Percentiles rank a stretch among this genome's conserved stretches.
phyloP scores from a whole-genome alignment of 352 stramenopile species.

The Phytophthora gonapodyides region DNA sequence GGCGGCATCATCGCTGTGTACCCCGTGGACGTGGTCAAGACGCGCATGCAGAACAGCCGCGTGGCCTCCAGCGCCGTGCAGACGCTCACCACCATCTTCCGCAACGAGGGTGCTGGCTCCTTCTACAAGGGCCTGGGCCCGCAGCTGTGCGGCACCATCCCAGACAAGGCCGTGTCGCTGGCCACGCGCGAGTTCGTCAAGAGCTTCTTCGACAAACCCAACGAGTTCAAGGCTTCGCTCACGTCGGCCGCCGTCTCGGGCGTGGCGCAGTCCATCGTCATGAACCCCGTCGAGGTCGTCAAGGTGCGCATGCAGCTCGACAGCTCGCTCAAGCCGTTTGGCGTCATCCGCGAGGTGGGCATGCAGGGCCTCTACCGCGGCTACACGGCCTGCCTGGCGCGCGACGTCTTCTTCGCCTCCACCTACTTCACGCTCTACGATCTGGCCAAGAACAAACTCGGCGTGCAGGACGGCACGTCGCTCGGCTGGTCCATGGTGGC shows the following conservation, averaged over 20 bases:
- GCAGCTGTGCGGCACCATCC: conserved; percentile 74
- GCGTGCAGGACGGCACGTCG: conserved; percentile 68
- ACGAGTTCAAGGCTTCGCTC: conserved; percentile 73
- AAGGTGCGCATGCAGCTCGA: conserved; percentile 88
- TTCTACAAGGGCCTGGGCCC: conserved; percentile 84
- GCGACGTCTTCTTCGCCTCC: conserved; percentile 78
- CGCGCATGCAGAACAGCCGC: conserved; percentile 78
- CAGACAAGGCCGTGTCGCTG: conserved; percentile 82
- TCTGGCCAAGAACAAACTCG: conserved; percentile 61
- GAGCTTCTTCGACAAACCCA: conserved; percentile 71
- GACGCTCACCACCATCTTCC: conserved; percentile 62
- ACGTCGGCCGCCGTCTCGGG: conserved; percentile 69
- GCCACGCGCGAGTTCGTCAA: conserved; percentile 83
- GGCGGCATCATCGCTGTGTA: conserved; percentile 83
- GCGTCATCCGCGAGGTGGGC: conserved; percentile 67
- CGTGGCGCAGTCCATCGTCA: conserved; percentile 76
- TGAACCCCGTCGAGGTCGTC: conserved; percentile 86
- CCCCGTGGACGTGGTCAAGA: conserved; percentile 86
- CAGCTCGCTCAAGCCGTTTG: conserved; percentile 56
- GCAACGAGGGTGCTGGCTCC: conserved; percentile 60
- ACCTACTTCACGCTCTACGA: conserved; percentile 87
- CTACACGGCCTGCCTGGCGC: conserved; percentile 71
- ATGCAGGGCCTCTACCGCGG: conserved; percentile 71
- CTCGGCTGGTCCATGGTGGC: conserved; percentile 76
- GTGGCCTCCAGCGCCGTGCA: conserved; percentile 60